Conservation (phyloP, 768 basidiomycete species). For the Boletus speciosus region DNA sequence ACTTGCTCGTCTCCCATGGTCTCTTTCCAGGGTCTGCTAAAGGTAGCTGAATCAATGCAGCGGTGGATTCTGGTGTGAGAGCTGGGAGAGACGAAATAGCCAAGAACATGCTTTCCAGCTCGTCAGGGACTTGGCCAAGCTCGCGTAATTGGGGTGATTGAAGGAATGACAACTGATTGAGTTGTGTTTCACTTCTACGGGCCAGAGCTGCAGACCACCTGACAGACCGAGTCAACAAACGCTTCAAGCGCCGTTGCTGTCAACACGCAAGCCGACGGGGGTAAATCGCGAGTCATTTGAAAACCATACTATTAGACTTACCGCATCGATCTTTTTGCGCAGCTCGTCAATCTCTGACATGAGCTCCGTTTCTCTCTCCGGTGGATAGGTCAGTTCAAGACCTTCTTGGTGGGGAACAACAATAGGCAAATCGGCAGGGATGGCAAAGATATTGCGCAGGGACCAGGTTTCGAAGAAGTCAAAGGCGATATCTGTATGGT, state of each 20-base stretch:
- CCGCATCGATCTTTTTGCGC: constrained; percentile 63
- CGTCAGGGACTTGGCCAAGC: constrained; percentile 39
- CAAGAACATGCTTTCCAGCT: constrained; percentile 44
- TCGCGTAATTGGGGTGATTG: constrained; percentile 36
- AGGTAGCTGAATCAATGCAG: constrained; percentile 31
- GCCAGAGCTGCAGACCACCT: constrained; percentile 45
- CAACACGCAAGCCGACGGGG: constrained; percentile 1
- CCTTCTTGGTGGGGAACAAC: constrained; percentile 75
- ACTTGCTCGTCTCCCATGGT: constrained; percentile 72
- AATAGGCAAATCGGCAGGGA: constrained; percentile 64
- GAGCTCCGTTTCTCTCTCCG: constrained; percentile 58
- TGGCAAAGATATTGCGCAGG: constrained; percentile 80
- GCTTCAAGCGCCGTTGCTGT: constrained; percentile 67
- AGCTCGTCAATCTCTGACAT: constrained; percentile 67
- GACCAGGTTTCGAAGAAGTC: constrained; percentile 93
- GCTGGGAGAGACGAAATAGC: constrained; percentile 49
- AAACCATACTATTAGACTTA: constrained; percentile 35
- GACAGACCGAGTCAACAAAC: constrained; percentile 52
- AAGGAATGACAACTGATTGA: constrained; percentile 44
- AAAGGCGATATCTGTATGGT: constrained; percentile 85
- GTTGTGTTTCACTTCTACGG: constrained; percentile 42
- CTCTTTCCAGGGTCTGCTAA: constrained; percentile 60
- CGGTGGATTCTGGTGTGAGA: constrained; percentile 38
- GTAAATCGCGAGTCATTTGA: constrained; percentile 6
- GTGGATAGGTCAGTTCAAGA: constrained; percentile 58